Evolutionary conservation across 1,284 basidiomycete genomes (phyloP), one percentile per base, ranked within the genome.

Genomic region (Spongiforma sp.): DNA sequence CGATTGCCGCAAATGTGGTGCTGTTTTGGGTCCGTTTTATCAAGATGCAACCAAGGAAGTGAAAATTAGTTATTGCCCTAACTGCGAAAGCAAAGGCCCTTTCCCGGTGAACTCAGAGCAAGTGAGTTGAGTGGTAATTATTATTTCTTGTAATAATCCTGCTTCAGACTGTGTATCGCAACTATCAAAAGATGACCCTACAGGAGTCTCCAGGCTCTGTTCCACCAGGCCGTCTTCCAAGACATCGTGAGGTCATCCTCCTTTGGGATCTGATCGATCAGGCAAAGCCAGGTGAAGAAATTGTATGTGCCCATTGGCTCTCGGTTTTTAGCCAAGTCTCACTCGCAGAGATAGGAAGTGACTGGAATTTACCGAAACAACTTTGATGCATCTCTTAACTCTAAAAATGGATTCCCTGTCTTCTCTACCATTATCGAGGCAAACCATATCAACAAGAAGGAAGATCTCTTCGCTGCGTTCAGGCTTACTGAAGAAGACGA

Each of bases 171-270:
- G 91, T 99, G 5, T 99, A 99, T 79, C 88, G 98, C 63, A 99
- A 99, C 79, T 99, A 98, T 77, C 98, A 99, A 78, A 98, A 95
- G 80, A 94, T 99, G 94, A 99, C 97, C 5, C 80, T 99, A 52
- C 97, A 99, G 75, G 98, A 99, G 78, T 96, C 95, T 17, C 97
- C 97, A n/a, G 98, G 97, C 3, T 95, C 94, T 5, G 97, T 99
- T 4, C 98, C 97, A 58, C 96, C 97, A 21, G 97, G 97, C 78
- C 94, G 97, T 72, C 84, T 99, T 17, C 97, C 97, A 12, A 86
- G 97, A 60, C 97, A 99, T 79, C 90, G 97, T 62, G 97, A 99
- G 77, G 96, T 99, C 36, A 90, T 99, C 65, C 84, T 99, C 3
- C 86, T 99, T 24, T 99, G 97, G 96, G 97, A 99, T 78, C 84